Percentiles rank a stretch among this genome's conserved stretches.
phyloP scores from a whole-genome alignment of 2,329 filamentous ascomycete species.

The Lizonia empirigonia region DNA sequence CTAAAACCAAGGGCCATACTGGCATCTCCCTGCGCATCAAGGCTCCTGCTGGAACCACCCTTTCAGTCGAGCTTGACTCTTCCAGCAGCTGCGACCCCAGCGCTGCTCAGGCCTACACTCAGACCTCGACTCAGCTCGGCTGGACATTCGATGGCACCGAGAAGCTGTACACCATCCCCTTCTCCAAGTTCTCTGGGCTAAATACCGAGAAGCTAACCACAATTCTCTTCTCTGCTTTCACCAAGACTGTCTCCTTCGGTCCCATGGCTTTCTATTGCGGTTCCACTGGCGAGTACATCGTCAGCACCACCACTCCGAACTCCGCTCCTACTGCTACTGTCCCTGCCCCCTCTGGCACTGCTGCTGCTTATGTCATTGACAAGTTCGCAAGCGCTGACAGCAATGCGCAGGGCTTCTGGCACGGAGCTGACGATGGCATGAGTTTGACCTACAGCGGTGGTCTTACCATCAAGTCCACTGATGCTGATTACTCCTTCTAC shows the following conservation, averaged over 20 bases:
- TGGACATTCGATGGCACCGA: conserved; percentile 67
- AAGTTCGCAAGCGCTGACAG: conserved; percentile 59
- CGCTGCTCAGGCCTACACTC: conserved; percentile 42
- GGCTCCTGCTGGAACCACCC: conserved; percentile 57
- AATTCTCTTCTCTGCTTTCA: conserved; percentile 58
- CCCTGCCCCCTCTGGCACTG: conserved; percentile 56
- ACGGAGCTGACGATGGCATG: conserved; percentile 68
- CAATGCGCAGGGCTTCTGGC: conserved; percentile 69
- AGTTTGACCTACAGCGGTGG: conserved; percentile 58
- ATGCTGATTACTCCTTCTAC: conserved; percentile 67
- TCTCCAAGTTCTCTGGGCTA: conserved; percentile 58
- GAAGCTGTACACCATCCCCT: conserved; percentile 64
- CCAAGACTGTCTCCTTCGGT: conserved; percentile 57
- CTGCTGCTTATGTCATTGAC: conserved; percentile 63
- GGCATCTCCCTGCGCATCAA: conserved; percentile 63
- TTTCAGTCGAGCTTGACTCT: conserved; percentile 59
- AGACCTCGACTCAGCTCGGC: conserved; percentile 58
- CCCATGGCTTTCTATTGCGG: conserved; percentile 66
- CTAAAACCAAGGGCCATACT: conserved; percentile 55
- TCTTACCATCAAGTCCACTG: conserved; percentile 62
- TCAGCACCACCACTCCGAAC: conserved; percentile 50
- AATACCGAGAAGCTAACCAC: conserved; percentile 60
- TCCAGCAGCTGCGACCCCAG: conserved; percentile 53
- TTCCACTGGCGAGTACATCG: conserved; percentile 57
- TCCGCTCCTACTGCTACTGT: conserved; percentile 56